Base-by-base conservation (phyloP, 495 filamentous ascomycete genomes). In the Tuber umbilicatum region DNA sequence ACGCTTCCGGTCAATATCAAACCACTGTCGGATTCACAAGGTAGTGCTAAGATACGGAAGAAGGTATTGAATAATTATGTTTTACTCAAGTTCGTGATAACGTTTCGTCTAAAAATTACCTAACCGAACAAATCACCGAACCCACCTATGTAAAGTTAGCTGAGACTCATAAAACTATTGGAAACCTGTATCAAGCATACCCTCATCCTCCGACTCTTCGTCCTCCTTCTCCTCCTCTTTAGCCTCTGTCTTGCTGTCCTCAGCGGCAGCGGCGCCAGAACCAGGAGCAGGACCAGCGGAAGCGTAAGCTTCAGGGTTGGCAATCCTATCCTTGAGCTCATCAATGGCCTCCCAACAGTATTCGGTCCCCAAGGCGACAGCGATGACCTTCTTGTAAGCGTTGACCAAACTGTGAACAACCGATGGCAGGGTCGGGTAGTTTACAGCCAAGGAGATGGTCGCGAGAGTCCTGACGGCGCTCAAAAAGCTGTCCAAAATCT, bases 271-370 rank as follows among this genome's bases (percentile, higher is more conserved):
- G 68, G 84, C 82, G 70, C 85, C 83, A 55, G 83, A 81, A 43
- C 86, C 84, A 69, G 88, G 86, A 72, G 84, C 88, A 42, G 93
- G 93, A 78, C 90, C 94, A 83, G 93, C 85, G 72, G 91, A 82
- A 78, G 92, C 94, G 84, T 97, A 98, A 60, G 93, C 93, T 72
- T 97, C 95, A 76, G 95, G 95, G 89, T 99, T 98, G 86, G 93
- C 93, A 83, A 98, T 97, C 83, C 95, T 92, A 86, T 98, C 96
- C 91, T 97, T 98, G 86, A 99, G 91, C 85, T 95, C 89, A 80
- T 93, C 91, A 85, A 99, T 97, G 84, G 92, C 92, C 78, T 93
- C 90, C 95, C 94, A 99, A 86, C 90, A 91, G 88, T 90, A 91
- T 75, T 97, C 95, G 75, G 93, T 97, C 85, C 89, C 89, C 78